These are phyloP conservation scores for Lachancea kluyveri DNA, from an alignment of 805 yeast genomes.

Conservation along the genomic window DNA sequence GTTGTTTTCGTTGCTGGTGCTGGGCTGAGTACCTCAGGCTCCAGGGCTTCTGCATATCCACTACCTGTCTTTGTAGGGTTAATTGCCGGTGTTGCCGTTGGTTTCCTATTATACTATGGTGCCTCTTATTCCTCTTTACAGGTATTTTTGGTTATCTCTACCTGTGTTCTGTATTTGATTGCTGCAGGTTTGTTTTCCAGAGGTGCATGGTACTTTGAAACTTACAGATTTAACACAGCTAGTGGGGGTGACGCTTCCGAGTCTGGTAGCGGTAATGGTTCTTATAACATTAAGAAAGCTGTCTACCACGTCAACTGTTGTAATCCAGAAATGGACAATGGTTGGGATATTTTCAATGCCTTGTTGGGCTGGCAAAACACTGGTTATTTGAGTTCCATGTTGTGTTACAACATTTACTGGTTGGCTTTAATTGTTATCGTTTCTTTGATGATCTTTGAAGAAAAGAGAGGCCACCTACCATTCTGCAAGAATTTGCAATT, in stretches of 20 bases:
- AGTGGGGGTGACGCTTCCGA: conserved; percentile 96
- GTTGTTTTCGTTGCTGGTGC: conserved; percentile 96
- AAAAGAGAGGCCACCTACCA: conserved; percentile 76
- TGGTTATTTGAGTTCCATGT: conserved; percentile 86
- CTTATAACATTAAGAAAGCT: conserved; percentile 68
- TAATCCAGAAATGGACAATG: conserved; percentile 83
- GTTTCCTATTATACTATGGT: conserved; percentile 66
- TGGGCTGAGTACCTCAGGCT: conserved; percentile 51
- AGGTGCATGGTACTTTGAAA: conserved; percentile 86
- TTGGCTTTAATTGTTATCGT: conserved; percentile 50
- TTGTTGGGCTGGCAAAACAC: conserved; percentile 95
- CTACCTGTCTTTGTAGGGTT: conserved; percentile 87
- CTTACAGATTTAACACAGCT: conserved; percentile 48
- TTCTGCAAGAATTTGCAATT: conserved; percentile 44
- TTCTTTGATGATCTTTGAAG: conserved; percentile 67
- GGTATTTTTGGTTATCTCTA: conserved; percentile 77
- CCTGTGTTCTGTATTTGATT: conserved; percentile 81
- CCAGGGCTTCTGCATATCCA: conserved; percentile 73
- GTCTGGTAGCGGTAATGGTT: conserved; percentile 88
- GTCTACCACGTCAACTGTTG: conserved; percentile 98
- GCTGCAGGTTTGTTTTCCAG: conserved; percentile 93
- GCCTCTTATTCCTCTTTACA: conserved; percentile 79
- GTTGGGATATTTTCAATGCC: conserved; percentile 96
- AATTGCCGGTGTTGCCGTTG: conserved; percentile 67
- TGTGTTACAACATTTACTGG: conserved; percentile 90